Percentiles rank a stretch among this genome's conserved stretches.
These are phyloP conservation scores for Aspergillus egyptiacus DNA, from an alignment of 495 filamentous ascomycete genomes.

Conservation along the genomic window DNA sequence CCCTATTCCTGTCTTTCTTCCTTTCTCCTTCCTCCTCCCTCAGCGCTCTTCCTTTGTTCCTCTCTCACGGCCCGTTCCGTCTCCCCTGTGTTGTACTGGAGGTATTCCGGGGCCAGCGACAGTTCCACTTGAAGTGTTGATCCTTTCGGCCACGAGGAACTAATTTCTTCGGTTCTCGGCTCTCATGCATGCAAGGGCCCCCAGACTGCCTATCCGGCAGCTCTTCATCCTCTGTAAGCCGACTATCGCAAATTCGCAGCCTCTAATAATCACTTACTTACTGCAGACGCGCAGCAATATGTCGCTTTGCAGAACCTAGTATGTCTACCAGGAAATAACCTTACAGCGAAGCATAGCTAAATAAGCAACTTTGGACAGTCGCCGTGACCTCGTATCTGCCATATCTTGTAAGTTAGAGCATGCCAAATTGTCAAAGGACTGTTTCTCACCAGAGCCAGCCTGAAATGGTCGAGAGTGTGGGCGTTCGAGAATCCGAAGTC, in stretches of 20 bases:
- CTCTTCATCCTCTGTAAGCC: slow-evolving; percentile 59
- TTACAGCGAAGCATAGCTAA: neutral
- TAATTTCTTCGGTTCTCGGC: neutral
- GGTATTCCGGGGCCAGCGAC: too few species aligned
- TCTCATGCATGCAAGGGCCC: slow-evolving; percentile 25
- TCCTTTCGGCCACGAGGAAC: too few species aligned
- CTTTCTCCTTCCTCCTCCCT: slow-evolving; percentile 4
- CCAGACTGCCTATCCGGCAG: slow-evolving; percentile 45
- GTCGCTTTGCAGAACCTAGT: slow-evolving; percentile 77
- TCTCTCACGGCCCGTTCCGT: too few species aligned
- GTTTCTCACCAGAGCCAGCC: slow-evolving; percentile 34
- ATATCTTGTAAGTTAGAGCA: slow-evolving; percentile 53
- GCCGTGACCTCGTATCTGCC: slow-evolving; percentile 81
- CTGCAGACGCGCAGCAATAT: slow-evolving; percentile 39
- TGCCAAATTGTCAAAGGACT: neutral
- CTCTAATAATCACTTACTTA: neutral
- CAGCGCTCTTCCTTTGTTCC: neutral
- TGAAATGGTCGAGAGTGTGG: slow-evolving; percentile 79
- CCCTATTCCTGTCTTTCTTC: slow-evolving; percentile 3
- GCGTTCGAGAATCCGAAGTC: slow-evolving; percentile 63
- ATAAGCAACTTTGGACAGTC: slow-evolving; percentile 29
- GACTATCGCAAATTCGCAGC: neutral
- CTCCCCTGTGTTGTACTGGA: too few species aligned
- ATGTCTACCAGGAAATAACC: slow-evolving; percentile 15
- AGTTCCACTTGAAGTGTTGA: neutral